These are phyloP conservation scores for Linnemannia zychae DNA, from an alignment of 192 early-diverging fungal species.

Conservation along the genomic window DNA sequence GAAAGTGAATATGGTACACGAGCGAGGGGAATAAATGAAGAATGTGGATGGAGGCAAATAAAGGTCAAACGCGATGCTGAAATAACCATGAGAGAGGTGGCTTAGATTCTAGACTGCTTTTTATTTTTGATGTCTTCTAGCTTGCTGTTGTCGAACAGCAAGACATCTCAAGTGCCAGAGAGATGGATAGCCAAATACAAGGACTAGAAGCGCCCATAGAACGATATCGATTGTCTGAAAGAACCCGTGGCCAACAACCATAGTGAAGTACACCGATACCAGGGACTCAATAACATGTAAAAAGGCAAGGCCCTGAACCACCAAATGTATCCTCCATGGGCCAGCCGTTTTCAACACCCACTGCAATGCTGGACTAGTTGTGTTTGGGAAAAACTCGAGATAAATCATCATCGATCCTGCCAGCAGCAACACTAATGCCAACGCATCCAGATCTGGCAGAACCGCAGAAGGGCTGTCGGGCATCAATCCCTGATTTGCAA, in stretches of 20 bases:
- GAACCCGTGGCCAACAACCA: constrained; percentile 29
- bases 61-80: not conserved
- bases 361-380: constrained; percentile 36
- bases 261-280: constrained; percentile 36
- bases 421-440: not conserved
- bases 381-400: constrained; percentile 48
- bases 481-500: constrained; percentile 13
- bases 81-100: no score
- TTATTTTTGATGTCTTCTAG: not conserved
- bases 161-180: constrained; percentile 17
- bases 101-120: no score
- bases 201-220: constrained; percentile 20
- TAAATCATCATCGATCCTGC: constrained; percentile 9
- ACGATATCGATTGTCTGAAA: constrained; percentile 9
- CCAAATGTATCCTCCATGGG: constrained; percentile 7
- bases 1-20: not conserved
- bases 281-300: constrained; percentile 25
- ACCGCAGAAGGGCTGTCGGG: constrained; percentile 34
- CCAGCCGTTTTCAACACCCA: constrained; percentile 25
- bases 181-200: constrained; percentile 30
- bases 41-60: not conserved
- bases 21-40: not conserved
- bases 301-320: not conserved
- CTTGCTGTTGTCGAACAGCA: constrained; percentile 19
- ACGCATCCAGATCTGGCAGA: constrained; percentile 3